phyloP scores from a whole-genome alignment of 768 basidiomycete species.

The Sutorius australiensis region DNA sequence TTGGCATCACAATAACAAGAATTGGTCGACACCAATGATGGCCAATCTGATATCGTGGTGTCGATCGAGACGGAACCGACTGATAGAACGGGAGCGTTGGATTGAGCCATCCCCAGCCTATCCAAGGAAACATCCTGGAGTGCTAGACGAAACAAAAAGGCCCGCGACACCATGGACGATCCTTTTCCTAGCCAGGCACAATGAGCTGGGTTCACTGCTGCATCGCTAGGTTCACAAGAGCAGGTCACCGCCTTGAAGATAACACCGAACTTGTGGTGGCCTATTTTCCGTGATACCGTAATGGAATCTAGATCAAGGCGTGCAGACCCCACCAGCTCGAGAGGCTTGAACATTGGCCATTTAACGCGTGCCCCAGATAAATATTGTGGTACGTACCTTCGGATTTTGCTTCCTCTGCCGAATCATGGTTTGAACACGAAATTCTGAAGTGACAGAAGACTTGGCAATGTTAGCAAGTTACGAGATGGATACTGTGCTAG shows the following conservation, averaged over 20 bases:
- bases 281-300: slow-evolving; percentile 39
- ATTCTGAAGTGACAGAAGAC: slow-evolving; percentile 18
- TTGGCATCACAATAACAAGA: slow-evolving; percentile 48
- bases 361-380: neutral
- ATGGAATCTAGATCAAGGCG: slow-evolving; percentile 46
- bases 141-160: slow-evolving; percentile 45
- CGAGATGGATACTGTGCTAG: neutral
- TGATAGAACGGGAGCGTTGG: slow-evolving; percentile 22
- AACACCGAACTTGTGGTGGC: slow-evolving; percentile 38
- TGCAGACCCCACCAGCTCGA: slow-evolving; percentile 36
- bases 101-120: slow-evolving; percentile 36
- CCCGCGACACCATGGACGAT: slow-evolving; percentile 36
- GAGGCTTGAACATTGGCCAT: slow-evolving; percentile 10
- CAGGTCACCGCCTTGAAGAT: slow-evolving; percentile 40
- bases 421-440: slow-evolving; percentile 6
- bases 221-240: slow-evolving; percentile 46
- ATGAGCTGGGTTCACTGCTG: slow-evolving; percentile 43
- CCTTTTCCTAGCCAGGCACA: slow-evolving; percentile 50
- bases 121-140: slow-evolving; percentile 45
- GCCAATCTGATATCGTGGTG: slow-evolving; percentile 57
- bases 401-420: slow-evolving; percentile 18
- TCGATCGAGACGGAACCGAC: slow-evolving; percentile 32
- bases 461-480: slow-evolving; percentile 8
- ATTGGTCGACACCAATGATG: slow-evolving; percentile 42
- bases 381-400: slow-evolving; percentile 12